Evolutionary conservation across 164 flowering plant species (phyloP).

Genomic region (Tinospora cordifolia): DNA sequence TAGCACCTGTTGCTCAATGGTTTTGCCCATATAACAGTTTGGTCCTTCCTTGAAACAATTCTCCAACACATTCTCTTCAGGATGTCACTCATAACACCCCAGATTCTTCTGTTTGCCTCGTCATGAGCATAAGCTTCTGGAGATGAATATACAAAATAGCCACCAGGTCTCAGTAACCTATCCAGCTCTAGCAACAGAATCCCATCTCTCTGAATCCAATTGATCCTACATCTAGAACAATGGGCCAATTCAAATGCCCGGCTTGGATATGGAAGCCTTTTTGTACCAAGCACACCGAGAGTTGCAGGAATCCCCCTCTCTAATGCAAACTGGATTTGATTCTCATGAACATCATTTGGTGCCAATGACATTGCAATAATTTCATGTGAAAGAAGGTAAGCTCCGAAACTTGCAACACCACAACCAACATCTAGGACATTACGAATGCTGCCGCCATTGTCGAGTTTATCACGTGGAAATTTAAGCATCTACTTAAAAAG

Average conservation of each 20-base stretch:
- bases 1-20: slow-evolving; percentile 54
- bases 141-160: slow-evolving; percentile 12
- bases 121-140: slow-evolving; percentile 8
- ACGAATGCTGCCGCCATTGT: slow-evolving; percentile 7
- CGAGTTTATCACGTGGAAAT: slow-evolving; percentile 8
- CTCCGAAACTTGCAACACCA: slow-evolving; percentile 12
- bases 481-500: slow-evolving; percentile 5
- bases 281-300: slow-evolving; percentile 8
- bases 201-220: slow-evolving; percentile 12
- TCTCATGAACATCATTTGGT: slow-evolving; percentile 9
- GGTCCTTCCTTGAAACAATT: slow-evolving; percentile 58
- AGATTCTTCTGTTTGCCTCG: slow-evolving; percentile 8
- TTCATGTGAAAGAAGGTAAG: slow-evolving; percentile 7
- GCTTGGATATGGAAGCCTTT: slow-evolving; percentile 11
- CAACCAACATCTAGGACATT: slow-evolving; percentile 9
- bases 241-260: slow-evolving; percentile 8
- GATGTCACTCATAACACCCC: slow-evolving; percentile 4
- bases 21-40: slow-evolving; percentile 39
- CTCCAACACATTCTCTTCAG: slow-evolving; percentile 39
- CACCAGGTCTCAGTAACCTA: slow-evolving; percentile 7
- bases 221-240: slow-evolving; percentile 12
- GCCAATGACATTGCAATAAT: slow-evolving; percentile 11
- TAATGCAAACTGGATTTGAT: slow-evolving; percentile 12
- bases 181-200: slow-evolving; percentile 11
- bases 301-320: slow-evolving; percentile 11